Conservation (phyloP, 176 grass and related monocot genomes). For the Bolboschoenus planiculmis region DNA sequence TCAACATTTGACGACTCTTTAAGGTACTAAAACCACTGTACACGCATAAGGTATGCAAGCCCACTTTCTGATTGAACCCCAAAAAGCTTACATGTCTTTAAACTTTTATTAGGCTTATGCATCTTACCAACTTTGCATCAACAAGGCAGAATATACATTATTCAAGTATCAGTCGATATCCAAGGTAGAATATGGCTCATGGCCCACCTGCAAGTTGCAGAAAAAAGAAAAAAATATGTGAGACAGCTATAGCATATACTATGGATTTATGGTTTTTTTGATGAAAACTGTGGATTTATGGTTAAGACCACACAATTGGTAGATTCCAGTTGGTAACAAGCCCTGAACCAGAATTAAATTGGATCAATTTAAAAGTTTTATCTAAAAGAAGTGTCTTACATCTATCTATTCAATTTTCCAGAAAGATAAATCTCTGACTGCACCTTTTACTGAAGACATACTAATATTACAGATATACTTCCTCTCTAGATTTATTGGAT, state of each 20-base stretch:
- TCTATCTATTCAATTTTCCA: neutral
- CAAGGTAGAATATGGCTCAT: slow-evolving; percentile 89
- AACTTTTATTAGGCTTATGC: neutral
- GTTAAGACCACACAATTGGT: neutral
- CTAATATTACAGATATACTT: neutral
- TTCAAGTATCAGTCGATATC: slow-evolving; percentile 63
- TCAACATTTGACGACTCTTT: neutral
- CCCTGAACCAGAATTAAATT: neutral
- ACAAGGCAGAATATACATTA: neutral
- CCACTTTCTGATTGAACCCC: neutral
- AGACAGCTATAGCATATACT: neutral
- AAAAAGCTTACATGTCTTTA: slow-evolving; percentile 1
- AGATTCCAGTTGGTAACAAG: neutral
- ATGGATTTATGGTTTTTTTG: neutral
- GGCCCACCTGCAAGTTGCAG: slow-evolving; percentile 48
- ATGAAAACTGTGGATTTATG: too few relatives aligned
- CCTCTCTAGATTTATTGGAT: neutral
- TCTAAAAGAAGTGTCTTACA: neutral
- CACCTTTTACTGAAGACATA: neutral
- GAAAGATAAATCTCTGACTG: neutral
- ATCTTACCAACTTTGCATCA: neutral
- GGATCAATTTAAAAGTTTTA: neutral
- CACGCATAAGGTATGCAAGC: neutral
- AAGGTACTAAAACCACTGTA: neutral
- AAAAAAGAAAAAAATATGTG: slow-evolving; percentile 5